These are phyloP conservation scores for Trichosporon inkin DNA, from an alignment of 1,284 basidiomycete genomes.

Conservation along the genomic window DNA sequence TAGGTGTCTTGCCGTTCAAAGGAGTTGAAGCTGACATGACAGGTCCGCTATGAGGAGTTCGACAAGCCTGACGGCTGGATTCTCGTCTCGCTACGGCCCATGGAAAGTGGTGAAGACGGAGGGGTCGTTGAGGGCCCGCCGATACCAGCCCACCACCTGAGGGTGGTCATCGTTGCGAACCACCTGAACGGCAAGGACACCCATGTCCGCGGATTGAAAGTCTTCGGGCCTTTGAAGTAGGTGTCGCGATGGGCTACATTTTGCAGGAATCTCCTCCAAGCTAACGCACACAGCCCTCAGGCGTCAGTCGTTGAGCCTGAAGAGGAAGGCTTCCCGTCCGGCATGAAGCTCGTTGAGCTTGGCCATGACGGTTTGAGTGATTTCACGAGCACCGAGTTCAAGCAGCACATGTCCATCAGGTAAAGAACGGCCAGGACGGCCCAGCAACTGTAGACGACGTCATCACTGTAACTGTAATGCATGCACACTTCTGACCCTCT, in stretches of 20 bases:
- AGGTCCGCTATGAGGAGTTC: slow-evolving; percentile 72
- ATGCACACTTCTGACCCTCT: slow-evolving; percentile 10
- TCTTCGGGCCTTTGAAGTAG: slow-evolving; percentile 79
- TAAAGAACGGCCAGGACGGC: background rate
- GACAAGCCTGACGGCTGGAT: slow-evolving; percentile 94
- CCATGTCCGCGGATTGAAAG: slow-evolving; percentile 81
- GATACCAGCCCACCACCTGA: slow-evolving; percentile 81
- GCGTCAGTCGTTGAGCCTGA: slow-evolving; percentile 25
- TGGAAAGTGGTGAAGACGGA: slow-evolving; percentile 66
- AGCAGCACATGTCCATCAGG: slow-evolving; percentile 73
- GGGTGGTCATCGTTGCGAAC: slow-evolving; percentile 85
- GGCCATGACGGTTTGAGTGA: slow-evolving; percentile 45
- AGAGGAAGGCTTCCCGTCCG: slow-evolving; percentile 15
- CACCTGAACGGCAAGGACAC: slow-evolving; percentile 99
- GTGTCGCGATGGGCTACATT: slow-evolving; percentile 34
- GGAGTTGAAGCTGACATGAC: slow-evolving; percentile 8
- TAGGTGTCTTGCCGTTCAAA: slow-evolving; percentile 22
- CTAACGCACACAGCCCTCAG: slow-evolving; percentile 62
- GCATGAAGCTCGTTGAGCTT: slow-evolving; percentile 33
- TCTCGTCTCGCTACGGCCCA: slow-evolving; percentile 74
- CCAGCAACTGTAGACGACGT: slow-evolving; percentile 4
- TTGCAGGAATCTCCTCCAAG: background rate
- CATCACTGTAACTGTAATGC: slow-evolving; percentile 8
- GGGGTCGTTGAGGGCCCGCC: slow-evolving; percentile 63
- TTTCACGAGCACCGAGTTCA: slow-evolving; percentile 63